Evolutionary conservation across 2,329 filamentous ascomycete species (phyloP), one percentile per base, ranked within the genome.

Genomic region (Aspergillaceae sp.): DNA sequence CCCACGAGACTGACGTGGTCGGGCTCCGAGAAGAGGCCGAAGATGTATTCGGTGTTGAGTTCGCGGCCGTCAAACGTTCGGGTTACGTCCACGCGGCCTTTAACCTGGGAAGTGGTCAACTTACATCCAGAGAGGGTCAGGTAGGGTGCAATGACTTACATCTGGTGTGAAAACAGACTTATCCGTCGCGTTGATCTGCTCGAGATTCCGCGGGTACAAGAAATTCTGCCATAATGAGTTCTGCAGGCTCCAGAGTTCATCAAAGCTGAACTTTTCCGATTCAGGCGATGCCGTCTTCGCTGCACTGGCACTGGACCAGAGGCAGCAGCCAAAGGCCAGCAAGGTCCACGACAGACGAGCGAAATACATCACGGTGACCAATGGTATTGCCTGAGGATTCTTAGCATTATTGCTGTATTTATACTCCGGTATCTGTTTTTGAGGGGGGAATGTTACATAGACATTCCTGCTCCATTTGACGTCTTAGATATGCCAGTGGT

Each of bases 21-120:
- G 2, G 56, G 52, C 19, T 59, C 51, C 1, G 51, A 37, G 46
- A 60, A 60, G 3, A 59, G 53, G 2, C 56, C 56, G 28, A 58
- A 61, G n/a, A 60, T 59, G 19, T 60, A 59, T 43, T 59, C 56
- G 5, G 53, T 55, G 42, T 60, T 59, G 35, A 59, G 51, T 26
- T 59, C 52, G 29, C 56, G 56, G 34, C 56, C 52, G 10, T 52
- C 49, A 10, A 60, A 59, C 3, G 53, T 59, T 6, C 56, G 57
- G 6, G 55, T 59, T 10, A 57, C 55, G 40, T 59, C 56, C 5
- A 59, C 56, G 7, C 56, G 56, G 2, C 58, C 57, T 56, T 60
- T 51, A 3, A 59, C 53, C 55, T 59, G 30, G 11, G 19, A 19
- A 3, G 27, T 7, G 28, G 32, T 42, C 33, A n/a, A 33, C n/a